Base-by-base conservation (phyloP, 2,329 filamentous ascomycete species). In the Cercospora sp. region DNA sequence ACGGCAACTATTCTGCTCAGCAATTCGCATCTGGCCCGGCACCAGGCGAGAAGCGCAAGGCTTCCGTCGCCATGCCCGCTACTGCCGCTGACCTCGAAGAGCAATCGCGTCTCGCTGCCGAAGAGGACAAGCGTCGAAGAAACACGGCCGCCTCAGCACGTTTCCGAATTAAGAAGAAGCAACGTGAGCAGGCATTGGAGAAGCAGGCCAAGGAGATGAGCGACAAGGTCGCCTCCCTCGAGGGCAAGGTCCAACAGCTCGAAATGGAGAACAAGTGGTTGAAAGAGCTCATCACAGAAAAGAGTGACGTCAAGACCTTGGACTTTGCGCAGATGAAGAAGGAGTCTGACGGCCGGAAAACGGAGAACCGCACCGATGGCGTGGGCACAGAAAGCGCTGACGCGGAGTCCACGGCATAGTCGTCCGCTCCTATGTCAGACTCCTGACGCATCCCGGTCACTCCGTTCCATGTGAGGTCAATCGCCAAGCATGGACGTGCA, bases 141-240 rank as follows among this genome's bases (percentile, higher is more conserved):
- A 85, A 85, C 77, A 85, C 83, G 1, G 83, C 83, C 45, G 83
- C 83, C n/a, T 82, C 80, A 66, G 83, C 83, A 16, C 82, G 83
- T 53, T 85, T 85, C 81, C 82, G 83, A 58, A 80, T 85, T 69
- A 85, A 85, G 80, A 85, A 85, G 82, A 85, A 85, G 82, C 82
- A 85, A 75, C 82, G 83, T 57, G 83, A 85, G 75, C 82, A 83
- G 72, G 82, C 80, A 8, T 80, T 85, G 53, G 83, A 85, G 79
- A 82, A 84, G 78, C 80, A 80, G 21, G 80, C 82, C 60, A 84
- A 83, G 76, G 83, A 85, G 63, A 85, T 85, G 81, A 78, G 78
- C 37, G 83, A 85, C 68, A 81, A 82, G 72, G 81, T 84, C 63
- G 76, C 73, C 49, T 70, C 77, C 13, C 78, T 84, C 64, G 83